phyloP scores from a whole-genome alignment of 1,284 basidiomycete species.

The Tilletia walkeri region DNA sequence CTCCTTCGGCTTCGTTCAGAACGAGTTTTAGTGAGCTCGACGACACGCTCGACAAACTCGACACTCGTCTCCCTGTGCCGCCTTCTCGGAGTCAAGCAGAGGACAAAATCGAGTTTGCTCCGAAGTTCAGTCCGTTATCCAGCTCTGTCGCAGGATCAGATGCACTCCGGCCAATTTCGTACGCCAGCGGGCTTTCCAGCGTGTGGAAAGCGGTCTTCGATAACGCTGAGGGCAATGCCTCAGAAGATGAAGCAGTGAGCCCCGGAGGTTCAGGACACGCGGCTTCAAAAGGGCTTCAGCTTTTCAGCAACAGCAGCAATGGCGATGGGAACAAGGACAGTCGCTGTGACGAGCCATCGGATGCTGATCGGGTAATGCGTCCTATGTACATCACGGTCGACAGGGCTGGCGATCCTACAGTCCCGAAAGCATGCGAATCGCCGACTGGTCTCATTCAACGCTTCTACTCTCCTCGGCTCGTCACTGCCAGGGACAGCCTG shows the following conservation, averaged over 20 bases:
- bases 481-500: neutral
- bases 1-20: neutral
- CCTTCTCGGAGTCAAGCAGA: neutral
- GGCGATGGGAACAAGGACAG: too few species aligned
- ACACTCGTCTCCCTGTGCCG: neutral
- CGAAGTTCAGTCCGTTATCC: too few species aligned
- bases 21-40: neutral
- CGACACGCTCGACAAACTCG: neutral
- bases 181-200: constrained; percentile 6
- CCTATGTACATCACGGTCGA: neutral
- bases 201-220: constrained; percentile 15
- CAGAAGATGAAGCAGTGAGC: too few species aligned
- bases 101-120: neutral
- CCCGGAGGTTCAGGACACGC: too few species aligned
- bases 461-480: constrained; percentile 8
- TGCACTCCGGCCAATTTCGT: neutral
- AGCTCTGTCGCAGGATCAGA: too few species aligned
- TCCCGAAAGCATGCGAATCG: neutral
- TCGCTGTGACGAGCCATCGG: too few species aligned
- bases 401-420: neutral
- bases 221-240: neutral
- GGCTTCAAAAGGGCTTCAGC: too few species aligned
- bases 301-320: too few species aligned
- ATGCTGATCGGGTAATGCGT: too few species aligned
- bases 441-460: constrained; percentile 5